Base-by-base conservation (phyloP, 148 eudicot genomes). In the Rhododendron williamsianum region DNA sequence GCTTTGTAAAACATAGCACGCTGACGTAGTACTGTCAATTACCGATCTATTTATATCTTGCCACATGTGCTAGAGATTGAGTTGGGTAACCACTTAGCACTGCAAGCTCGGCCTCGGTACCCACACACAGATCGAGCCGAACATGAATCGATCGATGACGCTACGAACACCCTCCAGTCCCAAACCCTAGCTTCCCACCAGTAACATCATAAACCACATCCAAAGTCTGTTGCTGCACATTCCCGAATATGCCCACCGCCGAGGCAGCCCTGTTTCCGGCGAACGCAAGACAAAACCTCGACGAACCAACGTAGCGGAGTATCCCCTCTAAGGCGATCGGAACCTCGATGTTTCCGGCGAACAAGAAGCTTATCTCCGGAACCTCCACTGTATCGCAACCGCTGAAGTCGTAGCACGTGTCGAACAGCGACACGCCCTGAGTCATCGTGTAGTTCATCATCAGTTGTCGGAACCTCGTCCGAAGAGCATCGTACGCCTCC, bases 171-270 rank as follows among this genome's bases (percentile, higher is more conserved):
- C 93, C 94, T 86, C 87, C 89, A 9, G 90, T 76, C 9, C 91
- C 94, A 87, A 95, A 93, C 52, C 98, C 98, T 36, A 94, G 85
- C 83, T 91, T 92, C 76, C 94, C 92, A 65, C 91, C 95, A 52
- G 87, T 91, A 54, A 95, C 96, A 87, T 95, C 95, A 86, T 95
- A 94, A 33, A 92, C 91, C 78, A 95, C 85, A 78, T 94, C 91
- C 77, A 95, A 78, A 0, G 94, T 89, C 80, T 88, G 89, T 73
- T 95, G 98, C 52, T 95, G 98, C 15, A 85, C 65, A 54, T 95
- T 95, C 25, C 98, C 98, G 15, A 92, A 85, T 16, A 94, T 93
- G 1, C 86, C 92, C 36, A 86, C 73, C 90, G 16, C 27, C 27
- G 63, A 60, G 2, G 81, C 84, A 46, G 76, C 92, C 0, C 85